These are phyloP conservation scores for Trypanosomatidae sp. DNA, from an alignment of 208 protist genomes.

Conservation along the genomic window DNA sequence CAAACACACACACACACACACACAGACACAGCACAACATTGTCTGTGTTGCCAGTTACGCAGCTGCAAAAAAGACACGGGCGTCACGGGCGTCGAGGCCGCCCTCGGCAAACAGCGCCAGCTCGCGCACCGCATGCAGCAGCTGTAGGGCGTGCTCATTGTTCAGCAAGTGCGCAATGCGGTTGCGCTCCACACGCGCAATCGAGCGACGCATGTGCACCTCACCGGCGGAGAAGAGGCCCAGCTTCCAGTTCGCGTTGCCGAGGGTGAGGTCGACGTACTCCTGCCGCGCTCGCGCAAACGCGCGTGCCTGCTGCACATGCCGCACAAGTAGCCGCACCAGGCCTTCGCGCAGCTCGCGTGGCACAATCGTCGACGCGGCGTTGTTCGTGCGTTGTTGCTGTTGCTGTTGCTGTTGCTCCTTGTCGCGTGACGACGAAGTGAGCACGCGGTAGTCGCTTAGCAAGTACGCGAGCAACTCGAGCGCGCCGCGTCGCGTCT, in stretches of 20 bases:
- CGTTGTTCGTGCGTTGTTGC: neutral
- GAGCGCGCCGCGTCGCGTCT: constrained; percentile 25
- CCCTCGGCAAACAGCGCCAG: constrained; percentile 30
- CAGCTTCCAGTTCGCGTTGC: constrained; percentile 75
- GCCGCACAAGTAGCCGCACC: constrained; percentile 14
- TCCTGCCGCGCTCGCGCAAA: constrained; percentile 29
- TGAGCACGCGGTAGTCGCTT: constrained; percentile 15
- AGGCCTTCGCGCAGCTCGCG: constrained; percentile 15
- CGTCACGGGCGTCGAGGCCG: constrained; percentile 14
- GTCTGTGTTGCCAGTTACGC: too few relatives aligned
- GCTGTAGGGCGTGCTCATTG: constrained; percentile 62
- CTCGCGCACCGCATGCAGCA: constrained; percentile 51
- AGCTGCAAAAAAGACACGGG: constrained; percentile 29
- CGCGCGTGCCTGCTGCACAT: constrained; percentile 19
- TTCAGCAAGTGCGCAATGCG: constrained; percentile 62
- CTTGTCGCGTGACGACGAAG: neutral
- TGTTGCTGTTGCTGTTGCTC: neutral
- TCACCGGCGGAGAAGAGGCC: constrained; percentile 74
- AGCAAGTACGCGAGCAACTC: constrained; percentile 38
- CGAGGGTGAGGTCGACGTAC: constrained; percentile 64
- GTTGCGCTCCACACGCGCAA: constrained; percentile 72
- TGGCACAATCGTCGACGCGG: constrained; percentile 12
- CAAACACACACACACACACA: too few relatives aligned
- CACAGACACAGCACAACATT: too few relatives aligned
- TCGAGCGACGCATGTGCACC: constrained; percentile 79